Percentiles rank a stretch among this genome's conserved stretches.
phyloP scores from a whole-genome alignment of 73 alveolate genomes.

The Diophrys appendiculata region DNA sequence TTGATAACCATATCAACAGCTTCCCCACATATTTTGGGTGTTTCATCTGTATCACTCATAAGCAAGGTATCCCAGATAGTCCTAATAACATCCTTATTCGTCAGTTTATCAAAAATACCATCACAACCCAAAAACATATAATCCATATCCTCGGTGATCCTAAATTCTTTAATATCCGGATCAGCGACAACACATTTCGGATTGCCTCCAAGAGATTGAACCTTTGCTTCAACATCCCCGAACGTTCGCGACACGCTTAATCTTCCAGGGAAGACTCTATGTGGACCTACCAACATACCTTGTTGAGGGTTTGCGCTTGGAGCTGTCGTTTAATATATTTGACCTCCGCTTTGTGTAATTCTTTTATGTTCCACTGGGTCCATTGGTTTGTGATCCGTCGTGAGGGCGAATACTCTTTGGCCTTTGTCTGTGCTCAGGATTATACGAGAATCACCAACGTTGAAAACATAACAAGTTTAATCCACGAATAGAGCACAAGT shows the following conservation, averaged over 20 bases:
- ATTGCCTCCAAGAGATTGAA: conserved; percentile 88
- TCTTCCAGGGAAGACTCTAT: conserved; percentile 92
- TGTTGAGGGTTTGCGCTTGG: conserved; percentile 34
- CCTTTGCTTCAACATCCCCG: conserved; percentile 95
- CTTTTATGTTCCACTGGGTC: conserved; percentile 80
- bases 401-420: conserved; percentile 59
- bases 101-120: conserved; percentile 83
- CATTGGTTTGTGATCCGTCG: conserved; percentile 88
- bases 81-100: conserved; percentile 62
- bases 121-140: conserved; percentile 83
- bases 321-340: conserved; percentile 70
- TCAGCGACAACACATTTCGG: conserved; percentile 73
- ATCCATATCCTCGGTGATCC: conserved; percentile 71
- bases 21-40: conserved; percentile 15
- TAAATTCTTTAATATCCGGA: conserved; percentile 73
- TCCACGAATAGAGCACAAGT: conserved; percentile 69
- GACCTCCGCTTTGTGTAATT: conserved; percentile 86
- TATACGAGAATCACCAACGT: conserved; percentile 81
- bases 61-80: conserved; percentile 72
- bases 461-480: conserved; percentile 65
- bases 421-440: conserved; percentile 63
- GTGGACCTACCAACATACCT: conserved; percentile 71
- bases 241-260: conserved; percentile 85
- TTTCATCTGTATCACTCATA: neutral
- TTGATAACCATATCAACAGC: conserved; percentile 18